Conservation (phyloP, 176 grass and related monocot species). For the Ensete ventricosum region DNA sequence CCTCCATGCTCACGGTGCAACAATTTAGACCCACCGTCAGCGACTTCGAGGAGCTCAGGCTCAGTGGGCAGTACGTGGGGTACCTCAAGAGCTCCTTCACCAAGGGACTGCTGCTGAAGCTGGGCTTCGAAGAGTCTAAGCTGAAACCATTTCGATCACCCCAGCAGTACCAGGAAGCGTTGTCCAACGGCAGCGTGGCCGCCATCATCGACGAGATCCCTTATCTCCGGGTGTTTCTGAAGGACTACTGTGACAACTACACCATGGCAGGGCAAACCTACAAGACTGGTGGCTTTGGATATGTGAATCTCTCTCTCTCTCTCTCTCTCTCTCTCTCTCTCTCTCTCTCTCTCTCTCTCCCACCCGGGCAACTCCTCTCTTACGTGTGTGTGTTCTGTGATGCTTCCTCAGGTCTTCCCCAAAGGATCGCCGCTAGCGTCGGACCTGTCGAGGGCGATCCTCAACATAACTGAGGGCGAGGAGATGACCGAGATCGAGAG, state of each 20-base stretch:
- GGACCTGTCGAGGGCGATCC: conserved; percentile 61
- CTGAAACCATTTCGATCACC: conserved; percentile 14
- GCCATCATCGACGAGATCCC: conserved; percentile 45
- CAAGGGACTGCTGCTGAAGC: conserved; percentile 14
- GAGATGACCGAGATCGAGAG: conserved; percentile 48
- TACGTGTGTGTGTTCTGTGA: too few relatives aligned
- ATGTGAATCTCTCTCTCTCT: conserved; percentile 16
- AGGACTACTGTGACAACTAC: conserved; percentile 28
- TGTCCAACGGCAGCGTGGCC: conserved; percentile 26
- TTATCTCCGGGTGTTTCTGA: conserved; percentile 37
- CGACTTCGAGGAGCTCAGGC: conserved; percentile 29
- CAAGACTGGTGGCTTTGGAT: conserved; percentile 43
- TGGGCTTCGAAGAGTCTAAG: conserved; percentile 14
- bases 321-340: not conserved
- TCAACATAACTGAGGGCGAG: conserved; percentile 46
- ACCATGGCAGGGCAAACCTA: conserved; percentile 21
- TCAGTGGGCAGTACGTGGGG: conserved; percentile 22
- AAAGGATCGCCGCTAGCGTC: conserved; percentile 52
- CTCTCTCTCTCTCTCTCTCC: not conserved
- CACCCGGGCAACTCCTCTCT: not conserved
- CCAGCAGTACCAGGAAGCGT: conserved; percentile 29
- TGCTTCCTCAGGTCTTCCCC: conserved; percentile 30
- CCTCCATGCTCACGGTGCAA: conserved; percentile 7
- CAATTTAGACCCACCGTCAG: conserved; percentile 29
- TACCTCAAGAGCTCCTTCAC: conserved; percentile 59